Evolutionary conservation across 192 early-diverging fungal genomes (phyloP), one percentile per base, ranked within the genome.

Genomic region (Rhizophagus sp.): DNA sequence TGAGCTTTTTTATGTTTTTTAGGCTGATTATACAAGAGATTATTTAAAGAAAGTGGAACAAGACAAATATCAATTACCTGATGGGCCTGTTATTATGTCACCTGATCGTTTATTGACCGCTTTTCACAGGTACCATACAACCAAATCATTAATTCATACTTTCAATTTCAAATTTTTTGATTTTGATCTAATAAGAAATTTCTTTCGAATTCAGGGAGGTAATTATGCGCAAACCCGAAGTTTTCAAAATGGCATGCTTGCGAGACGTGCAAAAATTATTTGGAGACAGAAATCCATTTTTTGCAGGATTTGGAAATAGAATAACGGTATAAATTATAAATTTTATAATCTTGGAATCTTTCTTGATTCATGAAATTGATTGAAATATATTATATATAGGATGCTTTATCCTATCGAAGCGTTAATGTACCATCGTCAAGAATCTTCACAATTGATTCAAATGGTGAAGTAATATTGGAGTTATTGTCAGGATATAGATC

Each of bases 291-390:
- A 92, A 88, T 68, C 96, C 97, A 8, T 99, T 99, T 79, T 97
- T 95, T 83, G 98, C 97, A 4, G 98, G 98, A 0, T 99, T 97
- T 80, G 97, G 97, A 44, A 98, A 99, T 83, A 88, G 97, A n/a
- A 96, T 97, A 71, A 98, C 96, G 25, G 89, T 86, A 69, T 52
- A 76, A 68, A 41, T 65, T 65, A 12, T 50, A 47, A 39, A 47
- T 4, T 4, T 19, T 57, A 19, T 52, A 22, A 57, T 6, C 17
- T 41, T 17, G 44, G 0, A 47, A 47, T 12, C 44, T 12, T 47
- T 47, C 44, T 34, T 70, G 24, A 13, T 24, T 81, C 27, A 19
- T 67, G 44, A 63, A 79, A 49, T 11, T 52, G 27, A 27, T 27
- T 73, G 22, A 39, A 36, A 44, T 24, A 70, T 44, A 11, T 34